Conservation (phyloP, 257 asterid species). For the Rubia yunnanensis region DNA sequence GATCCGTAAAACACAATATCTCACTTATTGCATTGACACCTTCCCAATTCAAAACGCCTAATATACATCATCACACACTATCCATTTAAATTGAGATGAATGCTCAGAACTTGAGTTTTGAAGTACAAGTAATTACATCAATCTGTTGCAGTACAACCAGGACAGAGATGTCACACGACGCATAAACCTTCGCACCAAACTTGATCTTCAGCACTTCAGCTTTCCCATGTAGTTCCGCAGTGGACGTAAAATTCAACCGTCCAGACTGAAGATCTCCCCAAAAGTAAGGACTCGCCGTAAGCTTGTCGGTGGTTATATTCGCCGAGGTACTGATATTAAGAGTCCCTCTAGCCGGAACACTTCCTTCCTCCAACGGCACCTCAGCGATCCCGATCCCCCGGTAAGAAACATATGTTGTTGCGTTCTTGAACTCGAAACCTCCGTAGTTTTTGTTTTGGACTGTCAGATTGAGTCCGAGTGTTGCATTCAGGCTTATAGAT, state of each 20-base stretch:
- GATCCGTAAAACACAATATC: no score
- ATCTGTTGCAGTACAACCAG: not conserved
- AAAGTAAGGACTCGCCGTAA: conserved; percentile 9
- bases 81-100: no score
- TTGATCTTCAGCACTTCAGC: conserved; percentile 12
- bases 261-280: conserved; percentile 14
- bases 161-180: conserved; percentile 14
- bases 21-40: no score
- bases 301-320: conserved; percentile 12
- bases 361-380: conserved; percentile 16
- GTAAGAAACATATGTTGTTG: conserved; percentile 7
- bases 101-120: conserved; percentile 6
- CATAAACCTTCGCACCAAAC: conserved; percentile 15
- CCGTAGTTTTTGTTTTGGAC: conserved; percentile 17
- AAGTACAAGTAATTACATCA: not conserved
- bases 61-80: no score
- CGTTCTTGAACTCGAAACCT: conserved; percentile 9
- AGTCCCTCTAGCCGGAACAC: conserved; percentile 17
- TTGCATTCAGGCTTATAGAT: conserved; percentile 4
- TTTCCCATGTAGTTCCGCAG: conserved; percentile 19
- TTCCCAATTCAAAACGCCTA: no score
- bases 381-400: conserved; percentile 10
- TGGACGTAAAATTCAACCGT: conserved; percentile 12
- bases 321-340: conserved; percentile 13
- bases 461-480: conserved; percentile 14